Percentiles rank a stretch among this genome's conserved stretches.
Conservation (phyloP, 495 filamentous ascomycete species). For the Friedmanniomyces simplex region DNA sequence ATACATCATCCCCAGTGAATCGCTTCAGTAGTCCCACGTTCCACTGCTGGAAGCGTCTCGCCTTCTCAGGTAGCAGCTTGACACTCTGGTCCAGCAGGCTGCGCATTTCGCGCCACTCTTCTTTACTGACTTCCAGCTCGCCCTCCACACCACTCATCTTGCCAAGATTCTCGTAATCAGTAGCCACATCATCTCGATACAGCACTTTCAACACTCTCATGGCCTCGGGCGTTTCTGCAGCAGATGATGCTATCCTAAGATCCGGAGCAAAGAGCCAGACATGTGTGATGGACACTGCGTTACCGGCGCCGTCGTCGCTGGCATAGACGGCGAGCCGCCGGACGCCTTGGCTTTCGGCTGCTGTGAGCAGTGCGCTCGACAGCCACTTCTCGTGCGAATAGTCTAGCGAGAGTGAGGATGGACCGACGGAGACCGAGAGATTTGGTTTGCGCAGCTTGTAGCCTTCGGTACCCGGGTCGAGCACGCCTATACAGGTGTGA, state of each 20-base stretch:
- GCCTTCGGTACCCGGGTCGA: constrained; percentile 14
- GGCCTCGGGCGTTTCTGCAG: constrained; percentile 16
- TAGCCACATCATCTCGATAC: constrained; percentile 10
- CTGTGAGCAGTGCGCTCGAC: constrained; percentile 24
- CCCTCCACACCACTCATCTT: constrained; percentile 1
- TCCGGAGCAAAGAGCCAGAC: constrained; percentile 32
- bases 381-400: constrained; percentile 30
- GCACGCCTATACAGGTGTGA: background rate
- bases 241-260: constrained; percentile 28
- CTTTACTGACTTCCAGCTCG: constrained; percentile 21
- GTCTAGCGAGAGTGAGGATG: background rate
- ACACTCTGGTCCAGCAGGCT: constrained; percentile 15
- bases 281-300: background rate
- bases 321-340: constrained; percentile 26
- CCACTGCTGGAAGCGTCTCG: constrained; percentile 28
- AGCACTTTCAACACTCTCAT: constrained; percentile 29
- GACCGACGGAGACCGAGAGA: constrained; percentile 7
- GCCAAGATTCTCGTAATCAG: background rate
- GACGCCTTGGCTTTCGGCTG: constrained; percentile 26
- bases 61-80: constrained; percentile 21
- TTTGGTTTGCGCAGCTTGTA: constrained; percentile 22
- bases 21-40: constrained; percentile 26
- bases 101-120: constrained; percentile 14
- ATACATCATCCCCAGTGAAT: constrained; percentile 12
- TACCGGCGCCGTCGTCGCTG: background rate